Base-by-base conservation (phyloP, 768 basidiomycete genomes). In the Postia placenta region DNA sequence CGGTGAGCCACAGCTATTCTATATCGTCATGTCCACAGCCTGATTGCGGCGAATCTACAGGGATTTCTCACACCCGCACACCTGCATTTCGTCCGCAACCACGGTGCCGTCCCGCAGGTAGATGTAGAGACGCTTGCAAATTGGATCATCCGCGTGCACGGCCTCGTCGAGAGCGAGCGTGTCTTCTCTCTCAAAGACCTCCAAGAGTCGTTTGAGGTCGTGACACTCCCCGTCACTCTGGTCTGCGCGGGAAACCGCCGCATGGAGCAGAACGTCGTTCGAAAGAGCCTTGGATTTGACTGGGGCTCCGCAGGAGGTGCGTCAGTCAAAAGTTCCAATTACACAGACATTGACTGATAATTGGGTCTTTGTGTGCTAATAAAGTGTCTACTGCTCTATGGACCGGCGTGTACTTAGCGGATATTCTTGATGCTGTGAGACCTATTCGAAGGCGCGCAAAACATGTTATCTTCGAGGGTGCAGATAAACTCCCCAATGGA, bases 161-260 rank as follows among this genome's bases (percentile, higher is more conserved):
- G 72, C 33, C 64, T 67, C 58, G 65, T 80, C 50, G 51, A 61
- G 27, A 54, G 63, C 26, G 62, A 69, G 45, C 22, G 64, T 42
- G 66, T 60, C 1, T 63, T 82, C 23, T 69, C 73, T 5, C 52
- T 83, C 12, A 57, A 63, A 14, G 72, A 80, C 47, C 65, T 83
- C 5, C 66, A 67, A 36, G 55, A 56, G 15, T 64, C 54, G n/a
- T 81, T 83, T 56, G 64, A 69, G 9, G 66, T 75, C 7, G 74
- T 81, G 5, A 84, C 80, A 0, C 52, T 82, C 3, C 82, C 82
- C 3, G 69, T 83, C 17, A 83, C 82, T 0, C 60, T 84, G 11
- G 76, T 78, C 2, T 84, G 82, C 52, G 82, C 82, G 1, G 82
- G 82, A 1, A 83, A 83, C 59, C 64, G 82, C 2, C 66, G 82